Conservation (phyloP, 306 rosid genomes). For the Malus domestica region ASM211411v1 NC_041792.1:28619907-28620406, state of each 20-base stretch:
- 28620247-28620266: constrained; percentile 45
- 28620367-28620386: constrained; percentile 94
- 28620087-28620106: constrained; percentile 34
- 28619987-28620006: neutral
- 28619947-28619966: neutral
- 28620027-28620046: neutral
- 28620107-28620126: constrained; percentile 33
- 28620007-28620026: neutral
- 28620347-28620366: constrained; percentile 52
- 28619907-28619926: neutral
- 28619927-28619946: neutral
- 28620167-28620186: constrained; percentile 72
- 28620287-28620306: neutral
- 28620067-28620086: constrained; percentile 10
- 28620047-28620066: neutral
- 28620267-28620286: constrained; percentile 44
- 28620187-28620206: constrained; percentile 45
- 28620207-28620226: constrained; percentile 45
- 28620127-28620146: constrained; percentile 47
- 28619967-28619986: neutral
- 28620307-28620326: constrained; percentile 11
- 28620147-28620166: constrained; percentile 29
- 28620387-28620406: constrained; percentile 48
- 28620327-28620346: neutral
- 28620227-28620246: constrained; percentile 52